Conservation (phyloP, 495 filamentous ascomycete species). For the Neurospora pannonica region DNA sequence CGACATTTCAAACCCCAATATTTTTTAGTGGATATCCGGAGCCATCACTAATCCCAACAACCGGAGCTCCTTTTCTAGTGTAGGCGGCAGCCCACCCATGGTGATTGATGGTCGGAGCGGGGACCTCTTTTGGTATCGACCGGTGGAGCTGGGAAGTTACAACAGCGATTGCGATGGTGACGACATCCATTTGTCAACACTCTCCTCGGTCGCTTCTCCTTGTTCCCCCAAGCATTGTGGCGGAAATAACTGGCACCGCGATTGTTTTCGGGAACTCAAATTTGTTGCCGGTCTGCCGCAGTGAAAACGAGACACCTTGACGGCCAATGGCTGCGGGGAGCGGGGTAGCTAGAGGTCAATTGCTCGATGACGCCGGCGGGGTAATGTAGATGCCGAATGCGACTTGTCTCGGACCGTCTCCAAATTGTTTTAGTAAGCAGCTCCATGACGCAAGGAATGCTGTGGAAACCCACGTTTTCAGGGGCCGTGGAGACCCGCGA, state of each 20-base stretch:
- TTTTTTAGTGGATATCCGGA: neutral
- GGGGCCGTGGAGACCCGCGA: neutral
- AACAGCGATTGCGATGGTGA: conserved; percentile 14
- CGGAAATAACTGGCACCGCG: neutral
- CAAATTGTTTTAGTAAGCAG: neutral
- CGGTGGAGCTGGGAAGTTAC: conserved; percentile 4
- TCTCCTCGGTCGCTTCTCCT: neutral
- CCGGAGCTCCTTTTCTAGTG: neutral
- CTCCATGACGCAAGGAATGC: neutral
- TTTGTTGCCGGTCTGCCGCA: conserved; percentile 3
- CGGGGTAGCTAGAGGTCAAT: neutral
- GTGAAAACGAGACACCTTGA: neutral
- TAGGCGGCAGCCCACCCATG: neutral
- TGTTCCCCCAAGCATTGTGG: neutral
- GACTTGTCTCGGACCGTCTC: neutral
- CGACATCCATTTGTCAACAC: conserved; percentile 11
- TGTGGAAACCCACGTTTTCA: neutral
- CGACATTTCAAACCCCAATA: neutral
- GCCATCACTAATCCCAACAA: neutral
- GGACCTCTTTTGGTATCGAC: conserved; percentile 6
- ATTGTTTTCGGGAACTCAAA: conserved; percentile 1
- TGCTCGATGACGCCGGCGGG: neutral
- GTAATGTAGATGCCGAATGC: neutral
- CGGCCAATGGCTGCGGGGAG: neutral
- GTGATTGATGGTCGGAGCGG: neutral